These are phyloP conservation scores for Bassia scoparia DNA, from an alignment of 148 eudicot species.

Conservation along the genomic window DNA sequence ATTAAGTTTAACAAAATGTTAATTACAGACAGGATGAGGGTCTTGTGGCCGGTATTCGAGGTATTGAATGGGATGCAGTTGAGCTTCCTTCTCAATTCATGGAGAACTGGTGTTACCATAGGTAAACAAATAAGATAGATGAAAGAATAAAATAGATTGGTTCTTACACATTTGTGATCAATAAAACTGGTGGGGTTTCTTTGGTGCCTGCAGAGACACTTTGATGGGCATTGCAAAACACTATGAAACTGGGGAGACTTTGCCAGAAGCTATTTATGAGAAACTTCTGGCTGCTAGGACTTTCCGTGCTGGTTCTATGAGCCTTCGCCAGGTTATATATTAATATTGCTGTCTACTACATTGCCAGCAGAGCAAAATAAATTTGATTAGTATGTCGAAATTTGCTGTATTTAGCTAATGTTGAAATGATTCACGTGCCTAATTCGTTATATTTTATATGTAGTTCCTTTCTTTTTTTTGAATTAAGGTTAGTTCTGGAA, in stretches of 20 bases:
- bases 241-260: constrained; percentile 81
- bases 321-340: constrained; percentile 72
- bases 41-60: constrained; percentile 93
- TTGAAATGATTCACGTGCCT: no score
- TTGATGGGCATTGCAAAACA: constrained; percentile 93
- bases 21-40: constrained; percentile 79
- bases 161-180: background rate
- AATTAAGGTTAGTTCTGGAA: background rate
- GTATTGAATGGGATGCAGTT: constrained; percentile 99
- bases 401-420: background rate
- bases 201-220: constrained; percentile 60
- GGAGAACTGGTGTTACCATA: constrained; percentile 99
- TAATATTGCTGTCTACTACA: background rate
- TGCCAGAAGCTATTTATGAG: constrained; percentile 82
- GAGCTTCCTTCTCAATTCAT: constrained; percentile 98
- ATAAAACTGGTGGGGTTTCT: background rate
- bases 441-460: no score
- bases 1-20: background rate
- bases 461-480: background rate
- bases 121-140: constrained; percentile 63
- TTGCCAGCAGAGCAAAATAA: background rate
- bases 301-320: constrained; percentile 78
- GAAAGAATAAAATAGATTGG: background rate
- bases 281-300: constrained; percentile 93
- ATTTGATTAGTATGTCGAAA: background rate